Conservation (phyloP, 2,329 filamentous ascomycete species). For the Neonectria neomacrospora region DNA sequence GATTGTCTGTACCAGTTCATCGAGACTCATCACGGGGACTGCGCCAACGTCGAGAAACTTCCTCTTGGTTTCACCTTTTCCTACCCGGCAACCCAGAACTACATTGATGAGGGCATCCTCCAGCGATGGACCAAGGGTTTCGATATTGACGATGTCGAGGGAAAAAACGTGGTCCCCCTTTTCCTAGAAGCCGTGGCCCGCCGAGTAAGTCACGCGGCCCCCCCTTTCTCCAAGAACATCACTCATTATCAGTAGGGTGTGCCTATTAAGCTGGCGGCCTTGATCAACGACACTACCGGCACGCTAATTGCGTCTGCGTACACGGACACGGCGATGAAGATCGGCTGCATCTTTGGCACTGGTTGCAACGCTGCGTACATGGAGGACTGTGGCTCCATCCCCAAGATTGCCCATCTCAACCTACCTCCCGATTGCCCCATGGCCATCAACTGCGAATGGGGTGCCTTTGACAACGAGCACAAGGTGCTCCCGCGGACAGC, state of each 20-base stretch:
- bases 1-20: constrained; percentile 93
- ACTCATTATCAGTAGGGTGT: constrained; percentile 69
- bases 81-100: constrained; percentile 92
- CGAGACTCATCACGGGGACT: constrained; percentile 81
- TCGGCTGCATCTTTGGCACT: constrained; percentile 98
- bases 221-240: neutral
- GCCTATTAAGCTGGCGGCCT: constrained; percentile 89
- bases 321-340: constrained; percentile 91
- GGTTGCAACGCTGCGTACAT: constrained; percentile 99
- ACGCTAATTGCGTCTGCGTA: constrained; percentile 97
- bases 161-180: constrained; percentile 88
- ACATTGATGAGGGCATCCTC: constrained; percentile 90
- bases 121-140: constrained; percentile 99
- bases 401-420: constrained; percentile 93
- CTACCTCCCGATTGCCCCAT: constrained; percentile 85
- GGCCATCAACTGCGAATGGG: constrained; percentile 98
- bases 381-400: constrained; percentile 90
- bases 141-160: constrained; percentile 92
- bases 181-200: constrained; percentile 81
- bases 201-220: constrained; percentile 47
- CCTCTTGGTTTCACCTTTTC: constrained; percentile 96
- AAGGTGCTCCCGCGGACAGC: constrained; percentile 84
- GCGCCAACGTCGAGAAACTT: constrained; percentile 69
- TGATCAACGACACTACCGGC: constrained; percentile 98
- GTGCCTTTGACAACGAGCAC: constrained; percentile 95